Percentiles rank a stretch among this genome's conserved stretches.
Evolutionary conservation across 345 rosid genomes (phyloP).

Genomic region (thale cress (Arabidopsis thaliana)): TAIR10.1 NC_003076.8:3928001-3928500

Average conservation of each 20-base stretch:
- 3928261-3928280: background rate
- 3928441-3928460: background rate
- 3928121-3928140: conserved; percentile 98
- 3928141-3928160: conserved; percentile 79
- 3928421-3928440: conserved; percentile 29
- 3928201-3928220: background rate
- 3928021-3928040: conserved; percentile 77
- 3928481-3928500: conserved; percentile 4
- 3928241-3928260: background rate
- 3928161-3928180: conserved; percentile 46
- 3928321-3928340: conserved; percentile 96
- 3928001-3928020: conserved; percentile 95
- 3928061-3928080: conserved; percentile 17
- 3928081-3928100: conserved; percentile 31
- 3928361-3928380: conserved; percentile 96
- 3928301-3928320: conserved; percentile 27
- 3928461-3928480: conserved; percentile 5
- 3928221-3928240: conserved; percentile 7
- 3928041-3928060: conserved; percentile 38
- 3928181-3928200: background rate
- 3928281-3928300: conserved; percentile 20
- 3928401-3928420: conserved; percentile 47
- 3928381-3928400: conserved; percentile 90
- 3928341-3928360: conserved; percentile 96
- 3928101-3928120: conserved; percentile 99